Evolutionary conservation across 495 filamentous ascomycete genomes (phyloP), one percentile per base, ranked within the genome.

Genomic region (Aspergillus funiculosus): DNA sequence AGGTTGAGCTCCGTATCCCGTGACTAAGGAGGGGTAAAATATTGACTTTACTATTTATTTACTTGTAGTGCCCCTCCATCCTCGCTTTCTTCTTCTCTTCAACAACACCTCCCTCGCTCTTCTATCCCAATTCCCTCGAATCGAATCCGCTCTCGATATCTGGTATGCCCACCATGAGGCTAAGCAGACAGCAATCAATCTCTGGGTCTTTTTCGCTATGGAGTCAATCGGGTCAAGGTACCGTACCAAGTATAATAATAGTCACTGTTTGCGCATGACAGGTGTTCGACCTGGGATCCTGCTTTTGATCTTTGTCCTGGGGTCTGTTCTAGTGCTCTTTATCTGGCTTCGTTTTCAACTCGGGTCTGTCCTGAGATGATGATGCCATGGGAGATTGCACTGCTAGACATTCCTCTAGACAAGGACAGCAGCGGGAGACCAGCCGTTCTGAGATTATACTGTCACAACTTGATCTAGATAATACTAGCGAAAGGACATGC

Each of bases 401-500:
- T n/a, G n/a, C n/a, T n/a, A n/a, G 6, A 39, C 25, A 6, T 39
- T 18, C 32, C n/a, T 17, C 19, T 5, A 13, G 38, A 39, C 7
- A 29, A 28, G n/a, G 20, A 38, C 11, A 29, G 42, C 42, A 31
- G 24, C 27, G 42, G 47, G 39, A 17, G 26, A 30, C 43, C 46
- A 50, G 55, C 64, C 59, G 74, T 74, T 77, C 77, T 80, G 77
- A 80, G 77, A 80, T 72, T 76, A 80, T 74, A 80, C 77, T 78
- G 77, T 78, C 68, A 68, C 64, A 83, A 85, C 81, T 83, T 85
- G 81, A 85, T 83, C 81, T 82, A 80, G 81, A 83, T 81, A 84
- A 85, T 85, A 76, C 81, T 79, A 82, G 81, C 81, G 81, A 80
- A 84, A 83, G 81, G 76, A 85, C 77, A 80, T 83, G 80, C 81